These are phyloP conservation scores for Sporothrix dimorphospora DNA, from an alignment of 2,329 filamentous ascomycete species.

Conservation along the genomic window DNA sequence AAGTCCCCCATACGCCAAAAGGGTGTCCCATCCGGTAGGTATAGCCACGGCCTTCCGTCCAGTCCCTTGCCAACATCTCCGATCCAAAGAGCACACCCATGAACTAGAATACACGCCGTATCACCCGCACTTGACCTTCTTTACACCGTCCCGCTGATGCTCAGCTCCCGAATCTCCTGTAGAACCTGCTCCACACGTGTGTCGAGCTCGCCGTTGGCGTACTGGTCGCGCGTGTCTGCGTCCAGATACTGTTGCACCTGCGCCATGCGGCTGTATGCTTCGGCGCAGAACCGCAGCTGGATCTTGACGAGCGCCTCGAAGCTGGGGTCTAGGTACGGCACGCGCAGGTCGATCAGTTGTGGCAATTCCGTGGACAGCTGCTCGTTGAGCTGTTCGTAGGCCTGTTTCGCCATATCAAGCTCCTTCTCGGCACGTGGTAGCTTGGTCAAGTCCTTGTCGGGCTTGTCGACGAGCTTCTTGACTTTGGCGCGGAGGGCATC, in stretches of 20 bases:
- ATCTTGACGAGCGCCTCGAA: constrained; percentile 99
- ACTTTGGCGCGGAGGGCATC: constrained; percentile 94
- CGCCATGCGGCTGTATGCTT: constrained; percentile 96
- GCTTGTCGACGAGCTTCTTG: constrained; percentile 96
- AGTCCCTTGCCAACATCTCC: background rate
- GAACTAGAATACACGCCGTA: background rate
- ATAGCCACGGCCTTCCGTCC: background rate
- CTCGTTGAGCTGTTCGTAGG: constrained; percentile 96
- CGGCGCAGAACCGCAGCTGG: constrained; percentile 94
- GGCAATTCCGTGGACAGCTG: constrained; percentile 91
- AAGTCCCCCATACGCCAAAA: constrained; percentile 12
- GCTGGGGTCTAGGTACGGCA: constrained; percentile 94
- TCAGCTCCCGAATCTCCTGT: constrained; percentile 95
- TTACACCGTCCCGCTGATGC: constrained; percentile 75
- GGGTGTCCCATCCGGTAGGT: background rate
- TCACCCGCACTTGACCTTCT: background rate
- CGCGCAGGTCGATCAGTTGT: constrained; percentile 92
- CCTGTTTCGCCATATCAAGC: constrained; percentile 87
- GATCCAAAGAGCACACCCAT: background rate
- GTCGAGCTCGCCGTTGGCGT: constrained; percentile 90
- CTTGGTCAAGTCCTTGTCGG: constrained; percentile 97
- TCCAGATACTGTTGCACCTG: constrained; percentile 99
- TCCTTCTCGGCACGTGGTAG: constrained; percentile 95
- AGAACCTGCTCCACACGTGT: constrained; percentile 90
- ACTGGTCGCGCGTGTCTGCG: constrained; percentile 92